These are phyloP conservation scores for Talaromyces verruculosus DNA, from an alignment of 2,329 filamentous ascomycete species.

Conservation along the genomic window DNA sequence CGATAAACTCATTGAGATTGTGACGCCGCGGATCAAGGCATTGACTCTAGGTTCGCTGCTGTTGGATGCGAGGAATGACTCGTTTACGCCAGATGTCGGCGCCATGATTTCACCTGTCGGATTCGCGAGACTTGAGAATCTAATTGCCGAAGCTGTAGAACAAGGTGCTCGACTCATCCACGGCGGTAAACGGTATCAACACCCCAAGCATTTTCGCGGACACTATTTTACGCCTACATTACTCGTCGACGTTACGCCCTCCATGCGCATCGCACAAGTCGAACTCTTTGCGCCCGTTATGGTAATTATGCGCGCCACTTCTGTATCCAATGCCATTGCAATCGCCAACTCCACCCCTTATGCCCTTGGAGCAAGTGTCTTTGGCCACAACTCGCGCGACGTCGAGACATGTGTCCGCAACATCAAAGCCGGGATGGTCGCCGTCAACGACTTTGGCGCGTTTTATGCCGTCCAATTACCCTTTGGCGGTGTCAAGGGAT, in stretches of 20 bases:
- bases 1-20: constrained; percentile 65
- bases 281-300: constrained; percentile 95
- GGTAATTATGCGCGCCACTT: constrained; percentile 72
- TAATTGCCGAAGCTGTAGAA: constrained; percentile 74
- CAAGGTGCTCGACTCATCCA: constrained; percentile 77
- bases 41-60: constrained; percentile 74
- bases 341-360: constrained; percentile 84
- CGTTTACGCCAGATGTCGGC: constrained; percentile 66
- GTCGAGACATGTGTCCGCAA: constrained; percentile 65
- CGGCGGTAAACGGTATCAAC: constrained; percentile 70
- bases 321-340: constrained; percentile 65
- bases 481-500: constrained; percentile 87
- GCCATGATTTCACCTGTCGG: constrained; percentile 80
- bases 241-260: constrained; percentile 79
- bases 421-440: constrained; percentile 83
- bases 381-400: constrained; percentile 66
- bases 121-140: constrained; percentile 72
- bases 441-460: constrained; percentile 91
- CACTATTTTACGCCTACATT: constrained; percentile 94
- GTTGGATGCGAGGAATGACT: constrained; percentile 42
- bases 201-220: constrained; percentile 72
- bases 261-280: constrained; percentile 83
- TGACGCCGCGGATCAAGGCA: constrained; percentile 70
- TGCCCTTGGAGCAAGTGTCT: constrained; percentile 85
- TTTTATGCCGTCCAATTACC: constrained; percentile 93